A percentile compares a stretch with the other conserved stretches of the same genome.
Evolutionary conservation across 1,139 yeast species (phyloP).

Genomic region (Debaryomycetaceae sp.): DNA sequence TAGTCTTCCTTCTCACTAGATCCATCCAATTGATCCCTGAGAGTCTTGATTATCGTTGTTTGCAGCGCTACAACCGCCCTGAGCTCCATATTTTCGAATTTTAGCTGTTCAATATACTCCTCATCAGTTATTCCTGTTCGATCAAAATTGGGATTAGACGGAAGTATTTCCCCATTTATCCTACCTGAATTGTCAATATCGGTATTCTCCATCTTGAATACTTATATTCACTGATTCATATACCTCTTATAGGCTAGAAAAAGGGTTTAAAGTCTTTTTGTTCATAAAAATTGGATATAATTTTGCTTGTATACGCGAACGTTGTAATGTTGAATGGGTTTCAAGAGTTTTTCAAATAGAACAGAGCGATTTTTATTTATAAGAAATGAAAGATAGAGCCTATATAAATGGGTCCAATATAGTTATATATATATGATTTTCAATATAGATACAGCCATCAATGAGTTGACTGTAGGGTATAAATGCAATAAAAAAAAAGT

Average conservation of each 20-base stretch:
- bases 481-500: background rate
- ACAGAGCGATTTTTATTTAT: too few species aligned
- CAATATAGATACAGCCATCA: constrained; percentile 1
- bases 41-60: constrained; percentile 6
- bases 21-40: background rate
- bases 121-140: constrained; percentile 26
- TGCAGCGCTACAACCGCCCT: background rate
- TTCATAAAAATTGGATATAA: background rate
- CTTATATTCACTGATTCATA: background rate
- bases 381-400: too few species aligned
- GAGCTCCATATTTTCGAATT: constrained; percentile 38
- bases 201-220: background rate
- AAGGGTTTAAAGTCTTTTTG: background rate
- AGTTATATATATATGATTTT: constrained; percentile 1
- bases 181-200: background rate
- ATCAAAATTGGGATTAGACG: constrained; percentile 38
- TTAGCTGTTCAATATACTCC: constrained; percentile 34
- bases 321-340: too few species aligned
- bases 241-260: background rate
- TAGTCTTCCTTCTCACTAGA: background rate
- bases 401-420: too few species aligned
- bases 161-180: constrained; percentile 20
- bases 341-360: too few species aligned
- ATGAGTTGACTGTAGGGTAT: background rate
- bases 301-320: background rate